Evolutionary conservation across 352 stramenopile genomes (phyloP), one percentile per base, ranked within the genome.

Genomic region (Globisporangium parvum): DNA sequence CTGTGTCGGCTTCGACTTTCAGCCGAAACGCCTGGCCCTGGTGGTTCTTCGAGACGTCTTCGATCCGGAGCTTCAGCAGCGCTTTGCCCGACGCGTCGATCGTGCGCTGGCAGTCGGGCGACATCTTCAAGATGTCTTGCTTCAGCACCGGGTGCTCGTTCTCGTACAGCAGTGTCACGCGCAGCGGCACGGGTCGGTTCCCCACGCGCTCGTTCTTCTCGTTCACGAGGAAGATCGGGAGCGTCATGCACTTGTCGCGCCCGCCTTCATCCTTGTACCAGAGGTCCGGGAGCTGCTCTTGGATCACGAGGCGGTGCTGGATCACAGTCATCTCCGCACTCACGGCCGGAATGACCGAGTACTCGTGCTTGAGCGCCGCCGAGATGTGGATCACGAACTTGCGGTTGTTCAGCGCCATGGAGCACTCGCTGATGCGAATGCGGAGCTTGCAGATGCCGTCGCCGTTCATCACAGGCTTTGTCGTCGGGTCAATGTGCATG

Each of bases 41-140:
- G 63, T 98, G 94, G 77, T 98, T 98, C 73, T 98, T 98, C 3
- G 86, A 97, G 33, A 98, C 92, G 65, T 98, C 95, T 60, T 98
- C 89, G 23, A 98, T 97, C 18, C 95, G 82, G 40, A 98, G 75
- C 50, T 93, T 90, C 6, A 98, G 66, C 46, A 85, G 67, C 8
- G 85, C 80, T 23, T 90, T 91, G 2, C 89, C 91, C 0, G 77
- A 80, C 41, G 77, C 77, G 59, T 95, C 84, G 40, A 96, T 96
- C 51, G 79, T 91, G 46, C 77, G 88, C 63, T 88, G 79, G 51
- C 71, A 97, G 64, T 89, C 87, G 21, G 73, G 84, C 2, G 74
- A 93, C 65, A 95, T 87, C 66, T 97, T 94, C 18, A 98, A 62
- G 46, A 98, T 97, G 60, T 98, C 87, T 65, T 98, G 94, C 70